A percentile compares a stretch with the other conserved stretches of the same genome.
Evolutionary conservation across 2,329 filamentous ascomycete species (phyloP).

Genomic region (Mariannaea elegans): DNA sequence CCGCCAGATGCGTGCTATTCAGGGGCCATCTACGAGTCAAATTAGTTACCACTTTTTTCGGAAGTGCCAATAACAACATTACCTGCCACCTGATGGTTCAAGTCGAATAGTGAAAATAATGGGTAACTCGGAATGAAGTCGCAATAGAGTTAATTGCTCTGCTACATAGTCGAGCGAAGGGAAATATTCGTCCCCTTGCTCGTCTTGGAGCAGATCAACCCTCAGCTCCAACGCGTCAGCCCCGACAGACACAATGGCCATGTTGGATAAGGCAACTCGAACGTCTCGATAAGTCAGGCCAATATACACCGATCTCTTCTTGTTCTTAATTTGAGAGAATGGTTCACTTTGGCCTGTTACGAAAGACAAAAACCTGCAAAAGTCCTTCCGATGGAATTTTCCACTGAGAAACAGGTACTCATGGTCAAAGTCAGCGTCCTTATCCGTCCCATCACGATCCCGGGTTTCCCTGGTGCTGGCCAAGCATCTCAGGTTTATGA

Average conservation of each 20-base stretch:
- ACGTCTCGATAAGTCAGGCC: constrained; percentile 26
- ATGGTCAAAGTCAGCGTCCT: constrained; percentile 7
- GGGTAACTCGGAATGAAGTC: constrained; percentile 20
- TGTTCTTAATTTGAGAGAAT: constrained; percentile 12
- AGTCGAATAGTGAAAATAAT: constrained; percentile 25
- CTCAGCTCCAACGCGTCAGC: constrained; percentile 24
- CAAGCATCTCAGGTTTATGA: constrained; percentile 4
- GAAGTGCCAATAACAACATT: not conserved
- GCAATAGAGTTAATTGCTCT: constrained; percentile 16
- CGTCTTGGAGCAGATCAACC: constrained; percentile 15
- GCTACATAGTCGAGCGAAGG: constrained; percentile 21
- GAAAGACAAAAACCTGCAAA: constrained; percentile 21
- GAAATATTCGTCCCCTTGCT: not conserved
- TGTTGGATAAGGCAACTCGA: constrained; percentile 23
- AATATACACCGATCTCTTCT: constrained; percentile 20
- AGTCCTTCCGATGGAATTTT: constrained; percentile 17
- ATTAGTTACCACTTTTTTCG: not conserved
- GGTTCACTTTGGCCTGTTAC: constrained; percentile 18
- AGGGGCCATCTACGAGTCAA: constrained; percentile 10
- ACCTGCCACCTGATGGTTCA: constrained; percentile 21
- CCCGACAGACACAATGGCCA: constrained; percentile 26
- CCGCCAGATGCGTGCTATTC: not conserved
- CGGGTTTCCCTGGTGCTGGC: not conserved
- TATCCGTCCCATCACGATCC: not conserved
- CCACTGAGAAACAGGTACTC: constrained; percentile 19